These are phyloP conservation scores for carrot (Daucus carota) DNA, from an alignment of 129 eudicot species.

Conservation along the genomic window DNA sequence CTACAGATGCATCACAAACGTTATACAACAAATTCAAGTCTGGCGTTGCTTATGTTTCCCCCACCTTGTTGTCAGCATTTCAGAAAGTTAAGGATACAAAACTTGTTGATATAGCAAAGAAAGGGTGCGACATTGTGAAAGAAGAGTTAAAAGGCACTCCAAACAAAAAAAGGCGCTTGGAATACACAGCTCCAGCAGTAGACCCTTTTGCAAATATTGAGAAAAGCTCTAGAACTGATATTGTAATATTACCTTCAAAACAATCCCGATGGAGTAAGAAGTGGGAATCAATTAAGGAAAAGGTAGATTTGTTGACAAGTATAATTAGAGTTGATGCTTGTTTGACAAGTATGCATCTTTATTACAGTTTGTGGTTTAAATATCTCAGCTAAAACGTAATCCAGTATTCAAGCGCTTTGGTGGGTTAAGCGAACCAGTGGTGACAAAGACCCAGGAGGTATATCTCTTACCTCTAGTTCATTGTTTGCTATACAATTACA, in stretches of 20 bases:
- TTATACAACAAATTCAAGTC: conserved; percentile 62
- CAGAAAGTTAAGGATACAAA: conserved; percentile 79
- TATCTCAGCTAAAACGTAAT: conserved; percentile 63
- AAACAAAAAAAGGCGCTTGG: conserved; percentile 55
- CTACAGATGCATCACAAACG: conserved; percentile 41
- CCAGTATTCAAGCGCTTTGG: conserved; percentile 72
- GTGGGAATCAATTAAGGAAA: conserved; percentile 72
- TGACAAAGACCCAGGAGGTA: conserved; percentile 92
- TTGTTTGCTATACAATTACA: not conserved
- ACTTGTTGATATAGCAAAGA: conserved; percentile 64
- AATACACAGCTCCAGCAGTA: conserved; percentile 39
- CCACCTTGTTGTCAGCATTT: conserved; percentile 47
- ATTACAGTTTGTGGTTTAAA: conserved; percentile 13
- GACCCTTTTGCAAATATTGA: conserved; percentile 50
- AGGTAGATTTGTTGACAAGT: conserved; percentile 32
- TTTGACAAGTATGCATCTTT: conserved; percentile 5
- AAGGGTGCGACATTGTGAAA: conserved; percentile 72
- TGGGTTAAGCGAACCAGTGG: conserved; percentile 79
- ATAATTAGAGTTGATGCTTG: not conserved
- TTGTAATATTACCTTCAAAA: conserved; percentile 63
- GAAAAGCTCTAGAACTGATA: conserved; percentile 71
- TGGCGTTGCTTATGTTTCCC: conserved; percentile 47
- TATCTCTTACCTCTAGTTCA: not conserved
- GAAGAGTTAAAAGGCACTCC: conserved; percentile 77
- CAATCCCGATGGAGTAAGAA: conserved; percentile 73